Conservation (phyloP, 164 flowering plant species). For the Annona squamosa region DNA sequence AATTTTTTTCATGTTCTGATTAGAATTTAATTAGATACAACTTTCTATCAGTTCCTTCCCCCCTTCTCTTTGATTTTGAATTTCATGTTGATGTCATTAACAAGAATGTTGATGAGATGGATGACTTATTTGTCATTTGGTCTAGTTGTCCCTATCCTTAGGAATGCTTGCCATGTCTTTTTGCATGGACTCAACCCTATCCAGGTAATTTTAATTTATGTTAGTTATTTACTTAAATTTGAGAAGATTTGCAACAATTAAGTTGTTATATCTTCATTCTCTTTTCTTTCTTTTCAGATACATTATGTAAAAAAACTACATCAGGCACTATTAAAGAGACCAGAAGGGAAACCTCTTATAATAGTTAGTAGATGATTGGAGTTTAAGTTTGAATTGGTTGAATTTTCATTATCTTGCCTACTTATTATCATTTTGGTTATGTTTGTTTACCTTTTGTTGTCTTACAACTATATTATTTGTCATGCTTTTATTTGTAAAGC, state of each 20-base stretch:
- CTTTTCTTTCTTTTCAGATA: conserved; percentile 35
- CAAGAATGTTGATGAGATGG: conserved; percentile 46
- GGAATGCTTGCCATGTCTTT: conserved; percentile 89
- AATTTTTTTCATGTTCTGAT: too few species aligned
- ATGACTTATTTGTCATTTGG: conserved; percentile 56
- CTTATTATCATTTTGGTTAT: not conserved
- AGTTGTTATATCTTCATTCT: conserved; percentile 3
- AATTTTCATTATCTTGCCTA: not conserved
- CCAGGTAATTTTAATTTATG: conserved; percentile 38
- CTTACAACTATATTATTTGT: not conserved
- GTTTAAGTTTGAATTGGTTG: not conserved
- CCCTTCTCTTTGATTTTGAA: not conserved
- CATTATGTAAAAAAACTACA: conserved; percentile 84
- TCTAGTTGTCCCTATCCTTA: conserved; percentile 82
- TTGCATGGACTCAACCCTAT: conserved; percentile 86
- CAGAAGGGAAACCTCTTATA: conserved; percentile 61
- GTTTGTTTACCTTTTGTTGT: not conserved
- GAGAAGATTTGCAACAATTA: not conserved
- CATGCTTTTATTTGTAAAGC: not conserved
- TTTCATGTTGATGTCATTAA: conserved; percentile 30
- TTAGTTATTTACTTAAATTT: not conserved
- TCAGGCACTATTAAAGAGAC: conserved; percentile 51
- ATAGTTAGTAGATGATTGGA: conserved; percentile 37
- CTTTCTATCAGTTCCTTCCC: too few species aligned
- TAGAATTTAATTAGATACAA: too few species aligned